phyloP scores from a whole-genome alignment of 208 protist species.

The Vickermania ingenoplastis region DNA sequence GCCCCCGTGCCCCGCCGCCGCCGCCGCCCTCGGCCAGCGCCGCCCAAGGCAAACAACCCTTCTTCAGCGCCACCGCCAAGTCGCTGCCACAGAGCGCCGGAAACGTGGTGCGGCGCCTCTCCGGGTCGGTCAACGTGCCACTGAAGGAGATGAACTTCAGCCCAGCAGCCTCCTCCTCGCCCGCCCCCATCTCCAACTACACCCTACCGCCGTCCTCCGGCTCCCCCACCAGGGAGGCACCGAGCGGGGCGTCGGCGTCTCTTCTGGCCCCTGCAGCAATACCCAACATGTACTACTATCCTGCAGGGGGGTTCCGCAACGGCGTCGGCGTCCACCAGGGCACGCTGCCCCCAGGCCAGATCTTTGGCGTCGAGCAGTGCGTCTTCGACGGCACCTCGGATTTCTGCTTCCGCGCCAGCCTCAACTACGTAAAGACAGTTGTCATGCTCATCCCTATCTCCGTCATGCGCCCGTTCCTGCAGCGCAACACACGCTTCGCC shows the following conservation, averaged over 20 bases:
- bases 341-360: slow-evolving; percentile 40
- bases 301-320: slow-evolving; percentile 5
- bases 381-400: slow-evolving; percentile 44
- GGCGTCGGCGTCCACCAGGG: slow-evolving; percentile 7
- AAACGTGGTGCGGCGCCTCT: background rate
- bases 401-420: slow-evolving; percentile 44
- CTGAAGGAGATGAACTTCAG: too few relatives aligned
- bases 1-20: background rate
- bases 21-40: background rate
- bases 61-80: background rate
- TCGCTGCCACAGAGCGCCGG: background rate
- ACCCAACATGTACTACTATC: background rate
- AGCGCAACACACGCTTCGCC: slow-evolving; percentile 41
- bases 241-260: background rate
- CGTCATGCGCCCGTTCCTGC: slow-evolving; percentile 23
- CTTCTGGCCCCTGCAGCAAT: background rate
- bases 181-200: background rate
- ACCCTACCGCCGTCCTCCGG: background rate
- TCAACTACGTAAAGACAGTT: slow-evolving; percentile 39
- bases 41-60: background rate
- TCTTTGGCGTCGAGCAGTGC: slow-evolving; percentile 64
- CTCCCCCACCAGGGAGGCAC: background rate
- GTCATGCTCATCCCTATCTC: slow-evolving; percentile 48
- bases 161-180: background rate
- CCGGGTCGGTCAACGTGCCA: background rate